These are phyloP conservation scores for Mycena sp. DNA, from an alignment of 1,284 basidiomycete species.

Conservation along the genomic window DNA sequence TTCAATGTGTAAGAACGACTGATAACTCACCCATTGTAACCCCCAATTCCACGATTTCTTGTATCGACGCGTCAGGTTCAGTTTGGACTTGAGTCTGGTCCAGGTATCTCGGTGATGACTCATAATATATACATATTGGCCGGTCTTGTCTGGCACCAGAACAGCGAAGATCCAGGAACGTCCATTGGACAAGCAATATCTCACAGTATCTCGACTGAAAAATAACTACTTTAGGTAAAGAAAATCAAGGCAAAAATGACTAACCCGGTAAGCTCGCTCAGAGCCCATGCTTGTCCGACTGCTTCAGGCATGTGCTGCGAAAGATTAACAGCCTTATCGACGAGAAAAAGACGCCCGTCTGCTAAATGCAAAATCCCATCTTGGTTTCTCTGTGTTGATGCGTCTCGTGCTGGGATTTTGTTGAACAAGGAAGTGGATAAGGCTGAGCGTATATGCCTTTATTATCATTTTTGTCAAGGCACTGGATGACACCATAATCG, in stretches of 20 bases:
- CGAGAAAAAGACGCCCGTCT: slow-evolving; percentile 3
- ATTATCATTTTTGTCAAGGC: slow-evolving; percentile 6
- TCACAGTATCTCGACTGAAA: slow-evolving; percentile 5
- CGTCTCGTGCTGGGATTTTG: no score
- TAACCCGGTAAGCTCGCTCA: slow-evolving; percentile 5
- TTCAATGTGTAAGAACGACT: no score
- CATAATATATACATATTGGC: no score
- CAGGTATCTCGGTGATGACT: no score
- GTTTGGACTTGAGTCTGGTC: no score
- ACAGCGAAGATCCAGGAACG: slow-evolving; percentile 17
- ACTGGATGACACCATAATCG: slow-evolving; percentile 19
- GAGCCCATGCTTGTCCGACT: slow-evolving; percentile 12
- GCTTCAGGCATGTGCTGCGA: slow-evolving; percentile 9
- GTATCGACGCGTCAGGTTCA: no score
- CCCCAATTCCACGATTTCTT: slow-evolving; percentile 14
- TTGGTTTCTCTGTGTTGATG: no score
- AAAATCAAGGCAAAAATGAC: background rate
- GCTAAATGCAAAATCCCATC: slow-evolving; percentile 13
- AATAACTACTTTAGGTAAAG: no score
- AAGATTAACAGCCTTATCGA: slow-evolving; percentile 3
- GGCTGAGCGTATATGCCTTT: no score
- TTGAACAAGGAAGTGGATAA: no score
- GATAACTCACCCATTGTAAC: slow-evolving; percentile 17
- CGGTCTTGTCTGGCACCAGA: background rate
- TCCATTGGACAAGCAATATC: slow-evolving; percentile 20